phyloP scores from a whole-genome alignment of 257 asterid genomes.

The Nicotiana noctiflora region DNA sequence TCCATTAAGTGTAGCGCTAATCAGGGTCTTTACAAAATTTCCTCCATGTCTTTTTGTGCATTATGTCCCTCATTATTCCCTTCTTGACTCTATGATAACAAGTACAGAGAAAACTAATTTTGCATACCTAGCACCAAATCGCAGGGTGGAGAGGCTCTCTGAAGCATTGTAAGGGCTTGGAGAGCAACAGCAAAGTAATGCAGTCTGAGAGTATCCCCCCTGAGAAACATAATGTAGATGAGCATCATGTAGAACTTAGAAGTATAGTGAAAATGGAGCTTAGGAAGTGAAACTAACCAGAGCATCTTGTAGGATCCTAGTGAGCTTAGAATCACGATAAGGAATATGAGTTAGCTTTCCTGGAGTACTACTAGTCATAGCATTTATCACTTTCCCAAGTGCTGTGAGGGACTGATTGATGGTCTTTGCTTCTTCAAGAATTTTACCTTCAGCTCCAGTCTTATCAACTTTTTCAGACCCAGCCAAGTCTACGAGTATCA shows the following conservation, averaged over 20 bases:
- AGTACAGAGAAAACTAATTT: background rate
- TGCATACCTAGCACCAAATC: slow-evolving; percentile 77
- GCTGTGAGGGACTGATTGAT: slow-evolving; percentile 82
- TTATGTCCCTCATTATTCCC: background rate
- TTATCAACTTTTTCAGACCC: slow-evolving; percentile 91
- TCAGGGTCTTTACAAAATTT: background rate
- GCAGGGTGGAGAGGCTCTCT: slow-evolving; percentile 78
- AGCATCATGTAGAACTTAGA: slow-evolving; percentile 7
- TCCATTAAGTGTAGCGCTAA: background rate
- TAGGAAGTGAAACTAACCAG: slow-evolving; percentile 46
- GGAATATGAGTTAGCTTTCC: slow-evolving; percentile 70
- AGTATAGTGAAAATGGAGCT: slow-evolving; percentile 7
- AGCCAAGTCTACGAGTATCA: slow-evolving; percentile 85
- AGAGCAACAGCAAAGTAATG: slow-evolving; percentile 86
- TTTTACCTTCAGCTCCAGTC: slow-evolving; percentile 86
- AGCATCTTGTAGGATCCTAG: slow-evolving; percentile 75
- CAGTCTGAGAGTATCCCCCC: slow-evolving; percentile 79
- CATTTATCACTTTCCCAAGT: slow-evolving; percentile 86
- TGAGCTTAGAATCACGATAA: slow-evolving; percentile 82
- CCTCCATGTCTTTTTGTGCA: background rate
- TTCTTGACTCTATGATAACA: background rate
- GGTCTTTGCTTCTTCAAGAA: slow-evolving; percentile 89
- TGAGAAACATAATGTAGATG: slow-evolving; percentile 29
- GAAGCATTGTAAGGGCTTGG: slow-evolving; percentile 74
- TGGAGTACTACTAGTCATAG: slow-evolving; percentile 42